Conservation (phyloP, 2,329 filamentous ascomycete species). For the Xylaria sp. region DNA sequence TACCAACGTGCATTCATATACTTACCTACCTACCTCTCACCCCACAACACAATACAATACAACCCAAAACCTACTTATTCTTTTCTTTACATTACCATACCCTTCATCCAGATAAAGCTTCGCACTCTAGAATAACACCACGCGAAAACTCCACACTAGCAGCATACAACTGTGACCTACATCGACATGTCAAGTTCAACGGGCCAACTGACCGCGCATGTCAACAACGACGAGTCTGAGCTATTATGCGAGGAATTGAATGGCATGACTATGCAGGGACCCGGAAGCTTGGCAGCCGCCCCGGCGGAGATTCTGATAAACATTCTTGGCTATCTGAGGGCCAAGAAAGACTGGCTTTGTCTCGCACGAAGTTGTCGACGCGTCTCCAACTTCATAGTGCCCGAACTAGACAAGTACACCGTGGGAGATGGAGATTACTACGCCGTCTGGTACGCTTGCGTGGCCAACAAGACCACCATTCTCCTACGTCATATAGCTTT, state of each 20-base stretch:
- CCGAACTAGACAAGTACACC: conserved; percentile 24
- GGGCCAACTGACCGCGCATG: background rate
- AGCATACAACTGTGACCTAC: background rate
- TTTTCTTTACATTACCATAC: background rate
- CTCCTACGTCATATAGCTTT: conserved; percentile 16
- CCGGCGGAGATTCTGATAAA: conserved; percentile 24
- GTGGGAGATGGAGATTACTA: background rate
- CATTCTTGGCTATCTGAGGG: conserved; percentile 9
- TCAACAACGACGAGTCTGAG: background rate
- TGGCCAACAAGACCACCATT: conserved; percentile 1
- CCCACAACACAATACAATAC: background rate
- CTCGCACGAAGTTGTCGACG: conserved; percentile 22
- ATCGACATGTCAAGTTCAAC: background rate
- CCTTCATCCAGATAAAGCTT: background rate
- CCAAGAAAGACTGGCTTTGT: conserved; percentile 24
- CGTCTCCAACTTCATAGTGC: background rate
- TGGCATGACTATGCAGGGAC: background rate
- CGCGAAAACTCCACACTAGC: background rate
- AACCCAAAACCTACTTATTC: background rate
- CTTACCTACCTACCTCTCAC: background rate
- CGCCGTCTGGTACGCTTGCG: conserved; percentile 29
- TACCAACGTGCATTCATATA: background rate
- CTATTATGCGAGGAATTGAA: background rate
- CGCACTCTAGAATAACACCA: background rate
- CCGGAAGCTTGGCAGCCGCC: background rate